Evolutionary conservation across 495 filamentous ascomycete species (phyloP).

Genomic region (Penicillium chermesinum): DNA sequence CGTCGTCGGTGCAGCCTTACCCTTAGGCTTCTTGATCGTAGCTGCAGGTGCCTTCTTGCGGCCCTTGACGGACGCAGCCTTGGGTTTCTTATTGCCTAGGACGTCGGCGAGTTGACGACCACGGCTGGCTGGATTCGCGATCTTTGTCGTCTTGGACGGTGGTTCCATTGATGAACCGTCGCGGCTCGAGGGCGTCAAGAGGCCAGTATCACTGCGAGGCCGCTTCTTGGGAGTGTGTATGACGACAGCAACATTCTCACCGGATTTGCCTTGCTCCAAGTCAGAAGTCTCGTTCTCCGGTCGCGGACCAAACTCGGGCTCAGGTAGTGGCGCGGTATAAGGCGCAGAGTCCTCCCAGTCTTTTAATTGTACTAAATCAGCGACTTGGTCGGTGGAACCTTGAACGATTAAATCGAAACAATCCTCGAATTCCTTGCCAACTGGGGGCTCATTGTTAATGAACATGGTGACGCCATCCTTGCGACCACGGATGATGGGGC

Average conservation of each 20-base stretch:
- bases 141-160: slow-evolving; percentile 16
- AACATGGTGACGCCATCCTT: slow-evolving; percentile 89
- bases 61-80: slow-evolving; percentile 8
- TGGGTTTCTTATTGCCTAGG: slow-evolving; percentile 16
- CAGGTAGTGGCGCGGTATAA: slow-evolving; percentile 14
- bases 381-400: slow-evolving; percentile 85
- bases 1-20: slow-evolving; percentile 19
- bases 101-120: slow-evolving; percentile 28
- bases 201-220: slow-evolving; percentile 37
- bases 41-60: slow-evolving; percentile 19
- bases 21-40: slow-evolving; percentile 17
- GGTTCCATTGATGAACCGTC: slow-evolving; percentile 26
- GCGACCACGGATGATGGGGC: slow-evolving; percentile 67
- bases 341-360: slow-evolving; percentile 60
- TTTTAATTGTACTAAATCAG: slow-evolving; percentile 65
- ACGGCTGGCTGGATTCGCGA: slow-evolving; percentile 26
- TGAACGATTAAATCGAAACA: slow-evolving; percentile 88
- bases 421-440: slow-evolving; percentile 77
- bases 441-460: slow-evolving; percentile 85
- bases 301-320: slow-evolving; percentile 14
- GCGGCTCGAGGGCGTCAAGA: slow-evolving; percentile 57
- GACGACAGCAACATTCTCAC: slow-evolving; percentile 39
- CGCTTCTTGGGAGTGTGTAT: slow-evolving; percentile 39
- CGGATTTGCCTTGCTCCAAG: no score
- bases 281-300: slow-evolving; percentile 25